Evolutionary conservation across 805 yeast species (phyloP).

Genomic region (Saccharomycopsis vini): DNA sequence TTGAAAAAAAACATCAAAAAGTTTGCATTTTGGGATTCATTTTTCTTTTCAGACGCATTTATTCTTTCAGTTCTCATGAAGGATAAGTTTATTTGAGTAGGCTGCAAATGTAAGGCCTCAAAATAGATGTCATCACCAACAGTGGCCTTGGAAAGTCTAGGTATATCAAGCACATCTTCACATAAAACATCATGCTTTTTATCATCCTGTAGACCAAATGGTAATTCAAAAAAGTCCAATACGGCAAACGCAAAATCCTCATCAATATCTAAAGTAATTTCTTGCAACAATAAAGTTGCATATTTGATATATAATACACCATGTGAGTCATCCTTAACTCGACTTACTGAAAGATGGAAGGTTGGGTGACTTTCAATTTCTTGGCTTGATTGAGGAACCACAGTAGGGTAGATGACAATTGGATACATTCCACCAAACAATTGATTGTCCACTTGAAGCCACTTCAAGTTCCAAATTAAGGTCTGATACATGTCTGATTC

Average conservation of each 20-base stretch:
- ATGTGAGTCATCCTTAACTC: constrained; percentile 79
- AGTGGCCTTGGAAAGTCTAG: constrained; percentile 52
- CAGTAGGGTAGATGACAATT: constrained; percentile 81
- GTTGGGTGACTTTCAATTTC: constrained; percentile 89
- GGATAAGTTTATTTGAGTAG: constrained; percentile 78
- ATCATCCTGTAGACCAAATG: constrained; percentile 66
- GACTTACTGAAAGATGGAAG: constrained; percentile 74
- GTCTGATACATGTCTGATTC: constrained; percentile 82
- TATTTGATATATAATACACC: constrained; percentile 87
- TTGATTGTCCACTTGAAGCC: constrained; percentile 94
- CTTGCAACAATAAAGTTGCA: constrained; percentile 84
- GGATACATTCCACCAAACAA: constrained; percentile 83
- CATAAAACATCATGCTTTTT: constrained; percentile 41
- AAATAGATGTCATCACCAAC: constrained; percentile 74
- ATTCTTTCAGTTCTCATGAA: constrained; percentile 83
- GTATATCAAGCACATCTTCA: constrained; percentile 55
- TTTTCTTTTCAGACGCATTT: constrained; percentile 49
- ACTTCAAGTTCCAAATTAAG: constrained; percentile 69
- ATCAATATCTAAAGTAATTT: constrained; percentile 84
- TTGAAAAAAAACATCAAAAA: constrained; percentile 71
- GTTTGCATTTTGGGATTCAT: constrained; percentile 55
- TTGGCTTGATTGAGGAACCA: constrained; percentile 71
- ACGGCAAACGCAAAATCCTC: constrained; percentile 84
- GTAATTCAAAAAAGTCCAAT: constrained; percentile 69
- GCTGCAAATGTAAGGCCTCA: constrained; percentile 88